Base-by-base conservation (phyloP, 345 rosid genomes). In the Noccaea caerulescens region DNA sequence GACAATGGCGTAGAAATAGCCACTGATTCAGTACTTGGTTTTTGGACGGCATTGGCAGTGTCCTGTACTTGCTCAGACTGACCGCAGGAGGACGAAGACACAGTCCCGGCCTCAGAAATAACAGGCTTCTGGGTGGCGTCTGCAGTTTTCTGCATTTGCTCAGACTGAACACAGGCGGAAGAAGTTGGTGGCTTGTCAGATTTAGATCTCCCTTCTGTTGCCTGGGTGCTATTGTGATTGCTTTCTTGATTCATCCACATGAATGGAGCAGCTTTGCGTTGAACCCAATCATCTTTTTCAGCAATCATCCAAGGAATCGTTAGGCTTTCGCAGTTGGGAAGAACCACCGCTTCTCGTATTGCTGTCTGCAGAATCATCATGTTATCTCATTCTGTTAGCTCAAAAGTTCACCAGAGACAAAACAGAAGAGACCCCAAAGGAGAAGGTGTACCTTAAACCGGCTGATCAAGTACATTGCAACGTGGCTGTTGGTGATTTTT, bases 271-370 rank as follows among this genome's bases (percentile, higher is more conserved):
- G 72, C 84, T 44, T 82, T 82, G 66, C 86, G 79, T 41, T 85
- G 87, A 43, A 87, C 86, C 98, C 99, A 95, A 72, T 95, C 98
- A 53, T 95, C 81, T 76, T 95, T 88, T 66, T 95, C 97, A 8
- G 96, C 96, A 65, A 86, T 70, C 99, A 95, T 95, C 86, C 88
- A 88, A 20, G 99, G 93, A 78, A 95, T 78, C 73, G 85, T 80
- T 63, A 85, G 72, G 73, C 85, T 84, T 80, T 88, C 96, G 58
- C 88, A 83, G 76, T 94, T 94, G 27, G 99, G 99, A 72, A 88
- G 93, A 46, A 94, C 98, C 86, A 92, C 66, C 3, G 88, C 83
- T 69, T 89, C 98, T 38, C 84, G 77, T 63, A 94, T 86, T 0
- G 89, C 72, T 3, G 83, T 82, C 99, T 94, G 84, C 75, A 75